These are phyloP conservation scores for Chaetomium sp. DNA, from an alignment of 2,329 filamentous ascomycete genomes.

Conservation along the genomic window DNA sequence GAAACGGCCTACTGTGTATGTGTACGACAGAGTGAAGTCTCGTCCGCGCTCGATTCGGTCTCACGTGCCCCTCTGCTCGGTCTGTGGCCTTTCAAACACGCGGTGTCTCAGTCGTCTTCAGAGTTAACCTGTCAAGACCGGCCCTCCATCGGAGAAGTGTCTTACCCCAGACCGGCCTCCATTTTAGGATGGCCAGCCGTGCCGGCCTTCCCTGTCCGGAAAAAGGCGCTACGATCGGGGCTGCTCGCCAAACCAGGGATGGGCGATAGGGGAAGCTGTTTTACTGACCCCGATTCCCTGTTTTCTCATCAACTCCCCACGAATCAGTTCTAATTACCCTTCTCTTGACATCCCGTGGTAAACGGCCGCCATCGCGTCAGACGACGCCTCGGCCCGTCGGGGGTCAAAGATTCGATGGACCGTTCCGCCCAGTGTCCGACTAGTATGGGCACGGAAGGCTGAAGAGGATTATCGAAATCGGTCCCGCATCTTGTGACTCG, in stretches of 20 bases:
- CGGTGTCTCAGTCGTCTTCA: too few relatives aligned
- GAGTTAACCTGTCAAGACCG: too few relatives aligned
- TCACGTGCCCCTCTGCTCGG: too few relatives aligned
- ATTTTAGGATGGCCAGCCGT: too few relatives aligned
- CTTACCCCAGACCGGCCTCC: too few relatives aligned
- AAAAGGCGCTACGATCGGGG: not conserved
- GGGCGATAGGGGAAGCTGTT: not conserved
- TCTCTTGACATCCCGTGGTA: not conserved
- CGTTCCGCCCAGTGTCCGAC: conserved; percentile 9
- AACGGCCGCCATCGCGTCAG: not conserved
- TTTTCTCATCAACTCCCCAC: not conserved
- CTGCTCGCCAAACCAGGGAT: not conserved
- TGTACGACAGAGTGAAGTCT: too few relatives aligned
- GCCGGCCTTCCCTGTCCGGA: too few relatives aligned
- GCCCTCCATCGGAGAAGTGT: too few relatives aligned
- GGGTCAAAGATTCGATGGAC: conserved; percentile 5
- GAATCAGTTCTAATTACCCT: conserved; percentile 1
- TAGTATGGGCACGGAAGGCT: not conserved
- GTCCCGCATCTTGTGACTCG: too few relatives aligned
- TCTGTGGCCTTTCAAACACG: too few relatives aligned
- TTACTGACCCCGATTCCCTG: conserved; percentile 2
- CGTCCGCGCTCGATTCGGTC: too few relatives aligned
- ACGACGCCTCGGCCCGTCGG: conserved; percentile 6
- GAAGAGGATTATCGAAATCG: not conserved
- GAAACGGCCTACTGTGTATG: too few relatives aligned